A percentile compares a stretch with the other conserved stretches of the same genome.
phyloP scores from a whole-genome alignment of 2,329 filamentous ascomycete species.

The Diaporthe nobilis region DNA sequence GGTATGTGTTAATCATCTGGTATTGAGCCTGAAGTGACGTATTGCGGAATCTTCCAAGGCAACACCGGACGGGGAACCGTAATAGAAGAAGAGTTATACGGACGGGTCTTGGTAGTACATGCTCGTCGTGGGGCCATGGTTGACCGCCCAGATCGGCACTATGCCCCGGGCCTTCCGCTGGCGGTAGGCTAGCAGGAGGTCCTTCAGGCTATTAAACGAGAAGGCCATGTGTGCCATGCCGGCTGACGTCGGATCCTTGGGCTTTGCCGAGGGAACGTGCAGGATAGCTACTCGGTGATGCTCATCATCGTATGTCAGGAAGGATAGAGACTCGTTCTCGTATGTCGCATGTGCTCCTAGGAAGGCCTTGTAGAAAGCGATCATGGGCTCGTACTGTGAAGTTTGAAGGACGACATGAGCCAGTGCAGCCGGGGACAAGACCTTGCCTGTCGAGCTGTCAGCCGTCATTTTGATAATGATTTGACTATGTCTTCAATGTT shows the following conservation, averaged over 20 bases:
- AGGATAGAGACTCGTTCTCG: conserved; percentile 49
- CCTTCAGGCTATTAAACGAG: conserved; percentile 52
- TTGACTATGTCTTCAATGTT: neutral
- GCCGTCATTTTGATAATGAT: conserved; percentile 4
- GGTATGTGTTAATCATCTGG: no score
- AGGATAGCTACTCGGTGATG: conserved; percentile 62
- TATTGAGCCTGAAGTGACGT: no score
- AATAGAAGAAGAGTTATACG: no score
- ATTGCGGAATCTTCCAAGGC: no score
- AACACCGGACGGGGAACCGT: no score
- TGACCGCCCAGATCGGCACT: conserved; percentile 58
- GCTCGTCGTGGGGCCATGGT: conserved; percentile 62
- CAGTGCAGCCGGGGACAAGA: conserved; percentile 21
- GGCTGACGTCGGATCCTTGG: conserved; percentile 44
- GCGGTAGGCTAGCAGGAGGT: conserved; percentile 54
- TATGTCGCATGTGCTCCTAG: conserved; percentile 51
- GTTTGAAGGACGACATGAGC: conserved; percentile 41
- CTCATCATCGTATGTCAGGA: conserved; percentile 61
- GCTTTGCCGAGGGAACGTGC: conserved; percentile 45
- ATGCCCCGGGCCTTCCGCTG: conserved; percentile 55
- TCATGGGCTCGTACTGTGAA: conserved; percentile 45
- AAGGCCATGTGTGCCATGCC: conserved; percentile 61
- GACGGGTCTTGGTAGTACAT: conserved; percentile 64
- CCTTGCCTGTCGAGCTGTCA: neutral
- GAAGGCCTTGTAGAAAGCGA: conserved; percentile 55